Conservation (phyloP, 129 eudicot species). For the Chrysanthemum seticuspe region DNA sequence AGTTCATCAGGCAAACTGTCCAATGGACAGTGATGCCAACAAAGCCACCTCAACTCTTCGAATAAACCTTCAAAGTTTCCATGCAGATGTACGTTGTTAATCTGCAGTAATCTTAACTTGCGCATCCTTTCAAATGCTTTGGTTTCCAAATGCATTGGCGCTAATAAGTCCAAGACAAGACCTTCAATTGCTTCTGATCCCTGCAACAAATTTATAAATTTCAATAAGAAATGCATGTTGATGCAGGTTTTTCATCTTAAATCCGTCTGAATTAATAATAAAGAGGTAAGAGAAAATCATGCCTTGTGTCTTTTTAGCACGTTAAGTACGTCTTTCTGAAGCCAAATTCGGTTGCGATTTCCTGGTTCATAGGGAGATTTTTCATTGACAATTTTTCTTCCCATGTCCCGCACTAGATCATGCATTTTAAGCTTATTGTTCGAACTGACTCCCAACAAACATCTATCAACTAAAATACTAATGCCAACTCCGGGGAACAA, state of each 20-base stretch:
- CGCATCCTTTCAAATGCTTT: conserved; percentile 22
- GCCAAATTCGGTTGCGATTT: conserved; percentile 36
- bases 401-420: conserved; percentile 38
- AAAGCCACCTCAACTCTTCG: conserved; percentile 33
- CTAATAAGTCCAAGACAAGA: conserved; percentile 13
- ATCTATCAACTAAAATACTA: conserved; percentile 7
- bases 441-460: conserved; percentile 10
- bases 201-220: neutral
- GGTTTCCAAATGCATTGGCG: conserved; percentile 12
- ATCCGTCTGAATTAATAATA: neutral
- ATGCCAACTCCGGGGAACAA: conserved; percentile 26
- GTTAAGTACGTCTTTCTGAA: conserved; percentile 19
- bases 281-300: neutral
- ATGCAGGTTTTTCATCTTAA: neutral
- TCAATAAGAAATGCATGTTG: neutral
- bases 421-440: conserved; percentile 33
- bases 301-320: conserved; percentile 29
- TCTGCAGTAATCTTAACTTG: conserved; percentile 34
- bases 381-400: conserved; percentile 27
- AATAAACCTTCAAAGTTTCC: conserved; percentile 30
- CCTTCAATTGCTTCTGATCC: conserved; percentile 38
- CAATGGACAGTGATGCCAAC: conserved; percentile 29
- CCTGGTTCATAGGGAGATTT: conserved; percentile 20
- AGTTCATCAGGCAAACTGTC: conserved; percentile 21
- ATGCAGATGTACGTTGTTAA: conserved; percentile 22